Conservation (phyloP, 2,329 filamentous ascomycete genomes). For the Claviceps sorghi region DNA sequence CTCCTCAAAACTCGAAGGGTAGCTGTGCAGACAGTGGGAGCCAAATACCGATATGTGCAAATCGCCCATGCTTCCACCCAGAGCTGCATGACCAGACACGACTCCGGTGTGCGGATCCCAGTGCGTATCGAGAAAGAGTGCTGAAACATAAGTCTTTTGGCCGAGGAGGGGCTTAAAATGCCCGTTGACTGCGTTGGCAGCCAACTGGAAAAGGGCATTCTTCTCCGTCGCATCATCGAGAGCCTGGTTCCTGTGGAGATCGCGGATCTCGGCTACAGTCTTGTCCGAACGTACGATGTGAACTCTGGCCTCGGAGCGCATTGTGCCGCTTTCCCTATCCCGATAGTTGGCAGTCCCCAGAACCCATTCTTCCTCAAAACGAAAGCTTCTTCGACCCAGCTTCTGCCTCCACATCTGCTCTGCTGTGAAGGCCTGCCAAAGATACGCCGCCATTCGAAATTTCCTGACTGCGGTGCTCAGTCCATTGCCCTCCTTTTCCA, state of each 20-base stretch:
- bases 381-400: slow-evolving; percentile 71
- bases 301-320: slow-evolving; percentile 82
- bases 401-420: slow-evolving; percentile 91
- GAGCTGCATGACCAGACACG: slow-evolving; percentile 66
- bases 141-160: slow-evolving; percentile 79
- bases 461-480: slow-evolving; percentile 72
- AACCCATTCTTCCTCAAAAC: slow-evolving; percentile 93
- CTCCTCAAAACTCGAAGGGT: slow-evolving; percentile 78
- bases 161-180: slow-evolving; percentile 62
- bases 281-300: slow-evolving; percentile 73
- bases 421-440: slow-evolving; percentile 94
- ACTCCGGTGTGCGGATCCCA: slow-evolving; percentile 63
- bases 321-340: slow-evolving; percentile 54
- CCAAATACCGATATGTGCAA: slow-evolving; percentile 81
- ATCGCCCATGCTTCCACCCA: slow-evolving; percentile 61
- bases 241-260: slow-evolving; percentile 67
- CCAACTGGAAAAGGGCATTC: slow-evolving; percentile 62
- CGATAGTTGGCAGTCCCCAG: slow-evolving; percentile 63
- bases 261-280: slow-evolving; percentile 70
- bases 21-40: slow-evolving; percentile 82
- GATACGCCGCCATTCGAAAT: slow-evolving; percentile 85
- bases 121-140: slow-evolving; percentile 72
- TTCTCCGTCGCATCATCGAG: slow-evolving; percentile 53
- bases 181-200: slow-evolving; percentile 59
- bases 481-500: slow-evolving; percentile 66